A percentile compares a stretch with the other conserved stretches of the same genome.
Conservation (phyloP, 352 stramenopile species). For the Halophytophthora polymorphica region DNA sequence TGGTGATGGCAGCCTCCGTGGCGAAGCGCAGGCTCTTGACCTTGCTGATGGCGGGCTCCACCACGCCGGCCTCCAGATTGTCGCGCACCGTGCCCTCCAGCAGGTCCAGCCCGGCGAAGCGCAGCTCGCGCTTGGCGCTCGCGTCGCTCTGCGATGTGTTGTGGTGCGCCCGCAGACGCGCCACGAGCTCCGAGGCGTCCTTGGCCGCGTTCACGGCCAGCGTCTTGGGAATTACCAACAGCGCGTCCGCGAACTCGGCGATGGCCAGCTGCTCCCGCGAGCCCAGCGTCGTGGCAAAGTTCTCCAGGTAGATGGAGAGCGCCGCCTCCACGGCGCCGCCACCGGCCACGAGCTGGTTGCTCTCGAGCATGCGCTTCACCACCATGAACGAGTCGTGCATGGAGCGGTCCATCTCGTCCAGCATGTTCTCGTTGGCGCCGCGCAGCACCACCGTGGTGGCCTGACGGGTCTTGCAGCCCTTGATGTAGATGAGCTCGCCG, state of each 20-base stretch:
- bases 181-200: slow-evolving; percentile 98
- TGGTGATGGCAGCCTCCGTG: slow-evolving; percentile 99
- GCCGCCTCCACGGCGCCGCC: slow-evolving; percentile 97
- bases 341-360: slow-evolving; percentile 97
- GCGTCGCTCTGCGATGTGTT: slow-evolving; percentile 92
- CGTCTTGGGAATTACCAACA: slow-evolving; percentile 99
- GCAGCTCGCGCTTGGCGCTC: slow-evolving; percentile 61
- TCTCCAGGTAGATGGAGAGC: slow-evolving; percentile 97
- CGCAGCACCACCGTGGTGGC: slow-evolving; percentile 97
- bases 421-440: slow-evolving; percentile 99
- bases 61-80: slow-evolving; percentile 96
- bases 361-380: slow-evolving; percentile 99
- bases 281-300: slow-evolving; percentile 96
- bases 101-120: slow-evolving; percentile 95
- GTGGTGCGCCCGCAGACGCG: slow-evolving; percentile 95
- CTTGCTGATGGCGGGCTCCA: slow-evolving; percentile 99
- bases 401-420: slow-evolving; percentile 99
- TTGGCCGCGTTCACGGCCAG: slow-evolving; percentile 98
- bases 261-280: slow-evolving; percentile 98
- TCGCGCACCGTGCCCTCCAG: slow-evolving; percentile 93
- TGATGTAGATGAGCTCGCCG: slow-evolving; percentile 99
- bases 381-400: slow-evolving; percentile 99
- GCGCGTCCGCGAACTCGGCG: slow-evolving; percentile 97
- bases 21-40: slow-evolving; percentile 99
- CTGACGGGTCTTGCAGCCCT: slow-evolving; percentile 92